Evolutionary conservation across 139 green algal genomes (phyloP).

Genomic region (Chlamydomonas schloesseri): DNA sequence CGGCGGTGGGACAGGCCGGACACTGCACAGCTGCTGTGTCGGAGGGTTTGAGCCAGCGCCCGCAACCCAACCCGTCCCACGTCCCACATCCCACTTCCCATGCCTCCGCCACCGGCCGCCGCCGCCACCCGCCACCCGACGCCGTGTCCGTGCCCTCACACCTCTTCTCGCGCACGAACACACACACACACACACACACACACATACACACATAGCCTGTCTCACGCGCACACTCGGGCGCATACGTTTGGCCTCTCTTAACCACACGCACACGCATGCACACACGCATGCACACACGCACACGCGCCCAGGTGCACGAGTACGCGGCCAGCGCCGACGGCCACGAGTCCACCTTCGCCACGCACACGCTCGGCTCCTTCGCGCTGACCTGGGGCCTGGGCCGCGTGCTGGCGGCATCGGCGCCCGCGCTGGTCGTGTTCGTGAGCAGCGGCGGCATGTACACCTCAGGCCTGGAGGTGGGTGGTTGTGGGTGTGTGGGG

Average conservation of each 20-base stretch:
- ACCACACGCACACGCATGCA: neutral
- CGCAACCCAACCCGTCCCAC: too few species aligned
- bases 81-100: too few species aligned
- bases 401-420: conserved; percentile 48
- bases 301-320: conserved; percentile 66
- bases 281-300: neutral
- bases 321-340: conserved; percentile 60
- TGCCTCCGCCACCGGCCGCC: too few species aligned
- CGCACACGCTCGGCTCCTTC: conserved; percentile 72
- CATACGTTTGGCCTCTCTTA: too few species aligned
- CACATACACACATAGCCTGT: neutral
- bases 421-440: conserved; percentile 66
- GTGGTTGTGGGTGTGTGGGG: neutral
- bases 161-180: too few species aligned
- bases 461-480: conserved; percentile 31
- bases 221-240: neutral
- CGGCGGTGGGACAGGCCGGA: too few species aligned
- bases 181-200: too few species aligned
- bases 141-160: too few species aligned
- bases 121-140: too few species aligned
- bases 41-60: too few species aligned
- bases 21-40: too few species aligned
- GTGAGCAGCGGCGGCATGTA: conserved; percentile 75
- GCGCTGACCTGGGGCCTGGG: conserved; percentile 71
- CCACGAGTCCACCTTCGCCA: conserved; percentile 75